Evolutionary conservation across 352 stramenopile genomes (phyloP), one percentile per base, ranked within the genome.

Genomic region (Lagenidium sp.): DNA sequence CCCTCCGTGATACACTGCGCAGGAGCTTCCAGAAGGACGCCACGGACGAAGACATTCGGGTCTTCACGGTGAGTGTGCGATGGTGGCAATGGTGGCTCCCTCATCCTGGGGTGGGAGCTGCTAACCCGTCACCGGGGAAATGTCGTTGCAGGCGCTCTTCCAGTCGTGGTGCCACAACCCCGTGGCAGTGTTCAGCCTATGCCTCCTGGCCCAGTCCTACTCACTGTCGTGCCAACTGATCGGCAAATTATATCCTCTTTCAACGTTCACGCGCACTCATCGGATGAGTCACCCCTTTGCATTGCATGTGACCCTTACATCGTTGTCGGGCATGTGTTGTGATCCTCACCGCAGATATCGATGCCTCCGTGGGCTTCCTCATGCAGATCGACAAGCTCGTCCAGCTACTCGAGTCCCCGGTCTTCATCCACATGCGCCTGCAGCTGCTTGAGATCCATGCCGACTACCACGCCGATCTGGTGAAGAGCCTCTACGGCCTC

Each of bases 321-420:
- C n/a, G n/a, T n/a, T n/a, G n/a, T n/a, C n/a, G n/a, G n/a, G n/a
- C n/a, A n/a, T n/a, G n/a, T n/a, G n/a, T n/a, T n/a, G 41, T 55
- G 36, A 49, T 40, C n/a, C n/a, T n/a, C 60, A 84, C 68, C 74
- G 96, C 93, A n/a, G 69, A 95, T 29, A 90, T 98, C 57, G 92
- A 98, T 49, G 87, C 97, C 12, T 97, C 89, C n/a, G 93, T 99
- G 19, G 94, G 95, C 4, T 99, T 99, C 58, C 65, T 99, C 6
- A 98, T 99, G 87, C 96, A 99, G 75, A 93, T 99, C 50, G 97
- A 99, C 74, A 99, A 99, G 58, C 81, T 99, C 26, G 96, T 99
- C 24, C 96, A 99, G 61, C 71, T 99, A 11, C 68, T 99, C 34
- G 97, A 99, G 67, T 99, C 95, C 39, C 97, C 97, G 4, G 97